Evolutionary conservation across 176 grass and related monocot species (phyloP).

Genomic region (Olyra latifolia): DNA sequence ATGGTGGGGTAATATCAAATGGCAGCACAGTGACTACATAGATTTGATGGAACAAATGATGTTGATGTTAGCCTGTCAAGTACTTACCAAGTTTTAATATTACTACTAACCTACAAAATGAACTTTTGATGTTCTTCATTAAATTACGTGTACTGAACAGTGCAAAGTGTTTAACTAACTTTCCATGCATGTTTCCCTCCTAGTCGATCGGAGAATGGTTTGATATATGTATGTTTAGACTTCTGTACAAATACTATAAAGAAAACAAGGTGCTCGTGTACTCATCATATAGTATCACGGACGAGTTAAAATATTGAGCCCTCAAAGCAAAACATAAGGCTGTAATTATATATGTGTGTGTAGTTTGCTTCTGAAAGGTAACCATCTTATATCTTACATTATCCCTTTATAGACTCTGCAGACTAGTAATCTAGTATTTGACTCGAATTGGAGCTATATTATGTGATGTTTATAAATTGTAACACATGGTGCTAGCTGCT

Average conservation of each 20-base stretch:
- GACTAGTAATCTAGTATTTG: constrained; percentile 63
- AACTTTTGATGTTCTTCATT: constrained; percentile 42
- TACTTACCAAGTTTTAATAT: constrained; percentile 29
- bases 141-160: constrained; percentile 18
- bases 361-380: constrained; percentile 39
- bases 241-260: constrained; percentile 35
- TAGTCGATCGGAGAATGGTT: constrained; percentile 21
- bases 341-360: constrained; percentile 21
- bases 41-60: constrained; percentile 41
- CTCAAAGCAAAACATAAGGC: constrained; percentile 37
- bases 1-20: constrained; percentile 2
- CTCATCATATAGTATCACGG: constrained; percentile 28
- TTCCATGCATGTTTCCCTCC: constrained; percentile 43
- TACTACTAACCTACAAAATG: constrained; percentile 35
- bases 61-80: constrained; percentile 43
- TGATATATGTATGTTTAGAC: constrained; percentile 34
- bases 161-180: constrained; percentile 46
- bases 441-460: constrained; percentile 57
- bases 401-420: constrained; percentile 40
- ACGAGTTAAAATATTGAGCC: constrained; percentile 33
- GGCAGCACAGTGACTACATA: constrained; percentile 19
- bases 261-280: constrained; percentile 35
- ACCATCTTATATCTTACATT: constrained; percentile 44
- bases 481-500: constrained; percentile 43
- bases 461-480: constrained; percentile 44